Percentiles rank a stretch among this genome's conserved stretches.
These are phyloP conservation scores for Aegilops bicornis DNA, from an alignment of 176 grass and related monocot genomes.

Conservation along the genomic window DNA sequence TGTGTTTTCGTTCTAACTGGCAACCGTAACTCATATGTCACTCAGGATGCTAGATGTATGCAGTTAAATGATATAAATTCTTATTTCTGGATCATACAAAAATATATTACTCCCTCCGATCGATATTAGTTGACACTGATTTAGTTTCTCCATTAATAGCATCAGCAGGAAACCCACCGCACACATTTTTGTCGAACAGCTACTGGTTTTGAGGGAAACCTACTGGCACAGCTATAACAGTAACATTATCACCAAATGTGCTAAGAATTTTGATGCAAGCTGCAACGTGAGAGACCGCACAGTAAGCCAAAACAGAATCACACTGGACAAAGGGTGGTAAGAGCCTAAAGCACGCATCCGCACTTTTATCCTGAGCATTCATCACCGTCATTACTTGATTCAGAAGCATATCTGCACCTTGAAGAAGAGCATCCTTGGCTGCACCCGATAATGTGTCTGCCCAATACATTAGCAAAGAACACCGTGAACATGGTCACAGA, in stretches of 20 bases:
- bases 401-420: background rate
- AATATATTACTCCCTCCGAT: background rate
- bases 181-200: too few relatives aligned
- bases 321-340: too few relatives aligned
- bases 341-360: too few relatives aligned
- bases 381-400: too few relatives aligned
- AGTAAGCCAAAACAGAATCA: background rate
- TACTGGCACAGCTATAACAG: too few relatives aligned
- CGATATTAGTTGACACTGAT: too few relatives aligned
- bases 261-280: background rate
- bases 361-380: background rate
- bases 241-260: background rate
- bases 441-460: background rate
- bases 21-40: background rate
- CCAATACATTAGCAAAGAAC: background rate
- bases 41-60: background rate
- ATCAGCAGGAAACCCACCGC: too few relatives aligned
- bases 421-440: background rate
- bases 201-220: too few relatives aligned
- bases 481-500: background rate
- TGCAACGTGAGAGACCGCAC: background rate
- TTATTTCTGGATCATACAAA: too few relatives aligned
- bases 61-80: background rate
- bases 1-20: background rate
- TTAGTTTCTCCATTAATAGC: too few relatives aligned